Percentiles rank a stretch among this genome's conserved stretches.
Evolutionary conservation across 176 grass and related monocot genomes (phyloP).

Genomic region (Oryza officinalis): DNA sequence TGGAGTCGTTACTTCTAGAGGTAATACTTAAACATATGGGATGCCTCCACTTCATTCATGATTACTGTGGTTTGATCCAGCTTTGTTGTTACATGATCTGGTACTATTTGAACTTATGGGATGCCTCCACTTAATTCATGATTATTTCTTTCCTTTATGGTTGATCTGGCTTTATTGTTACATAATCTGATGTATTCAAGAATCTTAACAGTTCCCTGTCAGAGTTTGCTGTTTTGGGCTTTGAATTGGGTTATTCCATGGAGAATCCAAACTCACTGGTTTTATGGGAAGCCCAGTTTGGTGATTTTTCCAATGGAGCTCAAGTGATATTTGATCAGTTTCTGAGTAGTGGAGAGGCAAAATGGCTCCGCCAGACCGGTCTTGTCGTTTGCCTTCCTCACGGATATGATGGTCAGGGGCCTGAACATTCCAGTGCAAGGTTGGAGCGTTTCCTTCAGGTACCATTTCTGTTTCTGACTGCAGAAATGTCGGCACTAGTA

Average conservation of each 20-base stretch:
- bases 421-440: constrained; percentile 96
- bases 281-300: constrained; percentile 97
- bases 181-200: constrained; percentile 27
- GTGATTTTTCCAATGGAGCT: constrained; percentile 97
- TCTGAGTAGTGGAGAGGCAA: constrained; percentile 94
- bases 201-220: constrained; percentile 86
- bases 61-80: too few relatives aligned
- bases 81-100: too few relatives aligned
- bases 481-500: background rate
- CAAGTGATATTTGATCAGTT: constrained; percentile 99
- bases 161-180: constrained; percentile 18
- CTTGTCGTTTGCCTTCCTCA: constrained; percentile 90
- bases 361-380: constrained; percentile 92
- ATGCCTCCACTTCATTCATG: too few relatives aligned
- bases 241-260: constrained; percentile 98
- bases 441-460: constrained; percentile 99
- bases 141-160: background rate
- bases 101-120: background rate
- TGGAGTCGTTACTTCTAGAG: background rate
- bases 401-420: constrained; percentile 97
- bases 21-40: background rate
- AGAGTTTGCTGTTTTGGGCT: constrained; percentile 96
- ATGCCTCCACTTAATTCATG: background rate
- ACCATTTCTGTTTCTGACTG: background rate
- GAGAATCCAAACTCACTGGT: constrained; percentile 96